Conservation (phyloP, 768 basidiomycete species). For the Agaricus blazei region DNA sequence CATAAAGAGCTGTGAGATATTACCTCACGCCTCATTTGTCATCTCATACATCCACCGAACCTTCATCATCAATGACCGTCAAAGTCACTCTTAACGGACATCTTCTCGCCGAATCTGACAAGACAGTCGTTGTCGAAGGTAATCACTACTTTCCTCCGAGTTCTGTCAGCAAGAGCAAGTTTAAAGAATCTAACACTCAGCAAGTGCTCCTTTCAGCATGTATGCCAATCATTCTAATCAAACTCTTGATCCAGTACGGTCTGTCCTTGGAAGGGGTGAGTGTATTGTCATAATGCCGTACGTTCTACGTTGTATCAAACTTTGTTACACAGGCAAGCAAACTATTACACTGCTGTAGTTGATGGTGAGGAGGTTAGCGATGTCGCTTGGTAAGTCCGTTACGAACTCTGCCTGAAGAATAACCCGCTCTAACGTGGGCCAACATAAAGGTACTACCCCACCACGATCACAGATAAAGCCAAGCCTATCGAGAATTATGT, state of each 20-base stretch:
- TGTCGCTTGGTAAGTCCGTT: conserved; percentile 53
- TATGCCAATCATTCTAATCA: neutral
- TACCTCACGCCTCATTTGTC: no score
- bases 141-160: conserved; percentile 73
- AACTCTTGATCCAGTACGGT: conserved; percentile 31
- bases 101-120: conserved; percentile 52
- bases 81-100: conserved; percentile 47
- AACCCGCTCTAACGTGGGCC: neutral
- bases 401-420: neutral
- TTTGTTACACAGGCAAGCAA: conserved; percentile 40
- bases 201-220: conserved; percentile 1
- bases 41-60: neutral
- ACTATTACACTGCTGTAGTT: conserved; percentile 58
- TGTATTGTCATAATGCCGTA: neutral
- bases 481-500: conserved; percentile 59
- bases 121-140: conserved; percentile 55
- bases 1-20: no score
- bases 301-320: neutral
- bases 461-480: conserved; percentile 47
- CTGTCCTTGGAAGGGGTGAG: conserved; percentile 75
- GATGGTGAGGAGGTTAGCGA: conserved; percentile 44
- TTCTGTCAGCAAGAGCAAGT: conserved; percentile 37
- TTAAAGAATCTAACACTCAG: conserved; percentile 49
- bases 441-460: conserved; percentile 61
- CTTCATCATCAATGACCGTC: conserved; percentile 6